Conservation (phyloP, 306 rosid species). For the Abrus precatorius region DNA sequence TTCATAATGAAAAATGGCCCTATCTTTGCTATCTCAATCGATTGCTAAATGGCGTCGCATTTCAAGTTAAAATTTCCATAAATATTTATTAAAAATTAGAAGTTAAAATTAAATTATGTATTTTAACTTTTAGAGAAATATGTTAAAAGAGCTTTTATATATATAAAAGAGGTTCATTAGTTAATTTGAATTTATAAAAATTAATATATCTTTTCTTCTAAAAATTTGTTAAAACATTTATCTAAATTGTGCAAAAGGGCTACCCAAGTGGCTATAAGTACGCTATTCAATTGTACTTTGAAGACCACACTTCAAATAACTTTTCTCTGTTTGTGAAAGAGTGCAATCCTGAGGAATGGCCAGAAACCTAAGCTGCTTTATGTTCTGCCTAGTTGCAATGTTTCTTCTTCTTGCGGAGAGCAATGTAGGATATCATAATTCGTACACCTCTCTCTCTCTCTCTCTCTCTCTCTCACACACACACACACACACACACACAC, state of each 20-base stretch:
- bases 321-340: neutral
- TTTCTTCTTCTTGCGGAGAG: slow-evolving; percentile 47
- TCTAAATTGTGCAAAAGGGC: neutral
- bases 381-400: slow-evolving; percentile 34
- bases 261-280: slow-evolving; percentile 34
- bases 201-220: too few species aligned
- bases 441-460: neutral
- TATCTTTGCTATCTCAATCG: neutral
- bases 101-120: too few species aligned
- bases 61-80: neutral
- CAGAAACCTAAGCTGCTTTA: slow-evolving; percentile 38
- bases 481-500: too few species aligned
- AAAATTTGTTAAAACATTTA: too few species aligned
- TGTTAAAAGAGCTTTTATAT: too few species aligned
- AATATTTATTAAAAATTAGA: too few species aligned
- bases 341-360: slow-evolving; percentile 21
- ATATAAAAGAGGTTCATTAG: too few species aligned
- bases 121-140: too few species aligned
- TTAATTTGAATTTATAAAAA: too few species aligned
- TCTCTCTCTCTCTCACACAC: neutral
- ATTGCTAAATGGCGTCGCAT: neutral
- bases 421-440: slow-evolving; percentile 54
- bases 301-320: slow-evolving; percentile 1
- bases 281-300: neutral
- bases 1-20: slow-evolving; percentile 12